Evolutionary conservation across 306 rosid species (phyloP).

Genomic region (Medicago ruthenica): DNA sequence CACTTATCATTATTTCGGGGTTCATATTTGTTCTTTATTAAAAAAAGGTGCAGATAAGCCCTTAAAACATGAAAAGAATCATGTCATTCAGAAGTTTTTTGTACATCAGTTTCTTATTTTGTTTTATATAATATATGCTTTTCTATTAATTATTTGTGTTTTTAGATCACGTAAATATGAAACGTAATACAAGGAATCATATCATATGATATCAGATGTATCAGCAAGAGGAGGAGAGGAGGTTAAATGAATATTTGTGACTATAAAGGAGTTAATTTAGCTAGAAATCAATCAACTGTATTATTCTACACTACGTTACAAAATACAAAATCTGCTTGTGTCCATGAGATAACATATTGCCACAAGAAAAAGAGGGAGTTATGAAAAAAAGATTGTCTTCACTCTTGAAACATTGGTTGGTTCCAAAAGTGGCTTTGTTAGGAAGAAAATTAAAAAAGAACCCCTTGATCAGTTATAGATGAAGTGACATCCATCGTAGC

Average conservation of each 20-base stretch:
- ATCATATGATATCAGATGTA: no score
- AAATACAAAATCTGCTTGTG: constrained; percentile 43
- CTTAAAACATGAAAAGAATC: no score
- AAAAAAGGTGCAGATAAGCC: no score
- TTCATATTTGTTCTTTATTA: no score
- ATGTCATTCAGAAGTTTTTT: no score
- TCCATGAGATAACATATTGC: constrained; percentile 22
- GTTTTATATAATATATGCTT: no score
- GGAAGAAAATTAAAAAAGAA: no score
- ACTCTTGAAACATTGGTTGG: constrained; percentile 39
- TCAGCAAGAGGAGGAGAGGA: not conserved
- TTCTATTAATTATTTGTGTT: no score
- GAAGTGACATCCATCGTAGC: constrained; percentile 72
- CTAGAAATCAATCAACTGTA: not conserved
- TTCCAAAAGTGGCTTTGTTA: constrained; percentile 31
- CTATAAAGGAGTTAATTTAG: not conserved
- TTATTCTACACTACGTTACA: constrained; percentile 39
- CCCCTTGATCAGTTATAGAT: constrained; percentile 39
- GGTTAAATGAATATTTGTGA: not conserved
- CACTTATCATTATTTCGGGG: no score
- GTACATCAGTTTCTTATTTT: no score
- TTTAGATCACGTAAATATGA: no score
- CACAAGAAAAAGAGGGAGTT: not conserved
- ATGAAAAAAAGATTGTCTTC: constrained; percentile 27
- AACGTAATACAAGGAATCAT: no score